Evolutionary conservation across 108 stramenopile genomes (phyloP).

Genomic region (Thalassiosira profunda): DNA sequence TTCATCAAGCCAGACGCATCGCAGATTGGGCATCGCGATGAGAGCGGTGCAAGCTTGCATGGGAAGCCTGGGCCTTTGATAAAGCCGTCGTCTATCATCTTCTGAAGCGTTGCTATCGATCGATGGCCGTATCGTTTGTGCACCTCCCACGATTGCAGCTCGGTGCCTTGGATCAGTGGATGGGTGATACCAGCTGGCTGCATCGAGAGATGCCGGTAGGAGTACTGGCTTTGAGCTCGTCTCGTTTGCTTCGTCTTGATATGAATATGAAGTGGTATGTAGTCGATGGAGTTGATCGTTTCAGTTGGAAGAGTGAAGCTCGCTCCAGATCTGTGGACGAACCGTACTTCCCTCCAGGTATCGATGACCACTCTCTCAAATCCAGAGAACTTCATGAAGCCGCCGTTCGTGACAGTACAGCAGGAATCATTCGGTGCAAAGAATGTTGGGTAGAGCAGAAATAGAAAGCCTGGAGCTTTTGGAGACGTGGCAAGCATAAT

Average conservation of each 20-base stretch:
- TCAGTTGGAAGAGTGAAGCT: neutral
- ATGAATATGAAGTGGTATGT: conserved; percentile 6
- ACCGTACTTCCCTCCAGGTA: neutral
- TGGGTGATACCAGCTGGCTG: neutral
- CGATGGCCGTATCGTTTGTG: neutral
- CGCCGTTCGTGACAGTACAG: neutral
- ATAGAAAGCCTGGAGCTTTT: neutral
- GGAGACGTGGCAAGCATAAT: neutral
- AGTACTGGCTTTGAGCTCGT: neutral
- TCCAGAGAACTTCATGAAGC: neutral
- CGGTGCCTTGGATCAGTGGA: neutral
- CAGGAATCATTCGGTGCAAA: neutral
- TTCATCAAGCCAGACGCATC: neutral
- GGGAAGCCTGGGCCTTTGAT: neutral
- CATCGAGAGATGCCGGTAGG: neutral
- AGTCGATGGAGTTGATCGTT: neutral
- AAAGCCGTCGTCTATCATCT: neutral
- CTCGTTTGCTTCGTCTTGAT: neutral
- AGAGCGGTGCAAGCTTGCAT: conserved; percentile 3
- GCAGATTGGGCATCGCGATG: conserved; percentile 1
- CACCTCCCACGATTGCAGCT: neutral
- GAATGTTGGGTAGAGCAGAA: neutral
- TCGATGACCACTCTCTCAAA: neutral
- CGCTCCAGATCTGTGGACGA: neutral
- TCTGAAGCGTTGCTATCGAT: neutral